Evolutionary conservation across 2,329 filamentous ascomycete genomes (phyloP).

Genomic region (Diplodia scrobiculata): DNA sequence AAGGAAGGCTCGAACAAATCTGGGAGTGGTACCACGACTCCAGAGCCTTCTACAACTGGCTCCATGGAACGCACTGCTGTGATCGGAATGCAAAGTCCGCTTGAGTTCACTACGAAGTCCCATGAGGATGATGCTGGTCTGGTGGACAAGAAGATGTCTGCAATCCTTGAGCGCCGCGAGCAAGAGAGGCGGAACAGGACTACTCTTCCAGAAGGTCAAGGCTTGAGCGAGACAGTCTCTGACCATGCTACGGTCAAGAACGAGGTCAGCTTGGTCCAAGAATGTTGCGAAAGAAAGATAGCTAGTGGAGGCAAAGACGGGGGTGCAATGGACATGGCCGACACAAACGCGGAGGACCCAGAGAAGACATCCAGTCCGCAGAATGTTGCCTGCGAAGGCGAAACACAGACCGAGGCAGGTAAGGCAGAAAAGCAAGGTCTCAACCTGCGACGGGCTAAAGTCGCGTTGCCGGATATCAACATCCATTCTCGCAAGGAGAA

Average conservation of each 20-base stretch:
- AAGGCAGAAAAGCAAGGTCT: neutral
- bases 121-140: neutral
- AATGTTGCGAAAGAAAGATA: too few species aligned
- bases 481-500: slow-evolving; percentile 20
- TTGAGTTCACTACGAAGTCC: neutral
- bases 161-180: neutral
- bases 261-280: neutral
- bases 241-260: neutral
- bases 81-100: neutral
- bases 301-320: neutral
- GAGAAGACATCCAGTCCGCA: neutral
- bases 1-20: neutral
- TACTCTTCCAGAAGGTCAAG: neutral
- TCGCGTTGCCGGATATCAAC: slow-evolving; percentile 8
- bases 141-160: slow-evolving; percentile 7
- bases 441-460: neutral
- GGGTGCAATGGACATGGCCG: neutral
- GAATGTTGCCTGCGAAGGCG: neutral
- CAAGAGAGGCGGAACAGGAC: neutral
- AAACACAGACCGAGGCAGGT: neutral
- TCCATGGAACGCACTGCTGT: neutral
- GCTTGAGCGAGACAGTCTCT: neutral
- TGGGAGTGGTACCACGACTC: neutral
- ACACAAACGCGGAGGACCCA: neutral
- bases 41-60: neutral